Percentiles rank a stretch among this genome's conserved stretches.
Conservation (phyloP, 2,329 filamentous ascomycete species). For the Diaporthe vexans region DNA sequence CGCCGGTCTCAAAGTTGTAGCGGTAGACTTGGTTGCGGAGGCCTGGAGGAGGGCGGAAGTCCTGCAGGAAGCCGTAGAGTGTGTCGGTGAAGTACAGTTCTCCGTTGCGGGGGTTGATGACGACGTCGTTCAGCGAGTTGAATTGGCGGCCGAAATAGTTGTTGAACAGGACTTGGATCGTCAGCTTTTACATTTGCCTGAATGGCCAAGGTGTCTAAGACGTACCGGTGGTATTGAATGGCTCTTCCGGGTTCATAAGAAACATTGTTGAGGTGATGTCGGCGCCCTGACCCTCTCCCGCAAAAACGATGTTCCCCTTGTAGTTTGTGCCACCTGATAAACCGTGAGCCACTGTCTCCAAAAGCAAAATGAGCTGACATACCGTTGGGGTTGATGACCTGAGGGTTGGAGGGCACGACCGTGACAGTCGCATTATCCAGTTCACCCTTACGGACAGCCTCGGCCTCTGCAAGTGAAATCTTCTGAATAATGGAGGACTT, state of each 20-base stretch:
- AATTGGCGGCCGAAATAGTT: constrained; percentile 73
- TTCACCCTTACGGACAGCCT: constrained; percentile 53
- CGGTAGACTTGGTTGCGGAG: constrained; percentile 72
- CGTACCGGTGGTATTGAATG: constrained; percentile 61
- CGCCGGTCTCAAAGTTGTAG: constrained; percentile 63
- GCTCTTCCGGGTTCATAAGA: constrained; percentile 60
- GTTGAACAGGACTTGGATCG: constrained; percentile 62
- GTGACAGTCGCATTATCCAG: constrained; percentile 59
- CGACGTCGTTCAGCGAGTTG: constrained; percentile 72
- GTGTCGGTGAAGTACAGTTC: constrained; percentile 76
- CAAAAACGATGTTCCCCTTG: constrained; percentile 62
- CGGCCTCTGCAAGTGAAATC: constrained; percentile 60
- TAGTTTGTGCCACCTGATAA: constrained; percentile 58
- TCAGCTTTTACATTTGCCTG: background rate
- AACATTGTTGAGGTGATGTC: constrained; percentile 56
- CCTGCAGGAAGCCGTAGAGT: constrained; percentile 70
- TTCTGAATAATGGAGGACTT: constrained; percentile 66
- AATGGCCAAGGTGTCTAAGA: background rate
- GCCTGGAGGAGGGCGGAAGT: constrained; percentile 67
- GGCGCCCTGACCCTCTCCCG: constrained; percentile 64
- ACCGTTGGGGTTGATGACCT: constrained; percentile 65
- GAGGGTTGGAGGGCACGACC: constrained; percentile 57
- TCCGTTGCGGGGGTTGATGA: constrained; percentile 64
- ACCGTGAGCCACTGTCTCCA: background rate
- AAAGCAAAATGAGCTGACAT: background rate